Evolutionary conservation across 2,329 filamentous ascomycete genomes (phyloP).

Genomic region (Neurospora sp.): DNA sequence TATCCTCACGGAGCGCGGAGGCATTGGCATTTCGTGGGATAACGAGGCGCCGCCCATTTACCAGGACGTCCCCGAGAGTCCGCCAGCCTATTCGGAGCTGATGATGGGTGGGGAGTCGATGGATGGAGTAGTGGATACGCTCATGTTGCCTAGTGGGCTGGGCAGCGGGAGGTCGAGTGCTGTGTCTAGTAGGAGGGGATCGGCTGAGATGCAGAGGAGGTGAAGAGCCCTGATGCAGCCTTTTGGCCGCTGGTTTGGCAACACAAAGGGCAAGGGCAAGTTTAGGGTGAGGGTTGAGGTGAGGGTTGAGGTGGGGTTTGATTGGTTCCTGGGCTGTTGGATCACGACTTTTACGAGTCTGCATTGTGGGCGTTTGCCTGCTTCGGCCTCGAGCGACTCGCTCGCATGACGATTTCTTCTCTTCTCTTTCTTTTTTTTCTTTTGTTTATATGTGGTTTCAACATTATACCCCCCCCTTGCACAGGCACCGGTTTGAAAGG

Average conservation of each 20-base stretch:
- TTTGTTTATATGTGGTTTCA: background rate
- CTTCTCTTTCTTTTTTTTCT: background rate
- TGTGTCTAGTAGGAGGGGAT: background rate
- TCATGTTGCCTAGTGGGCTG: constrained; percentile 1
- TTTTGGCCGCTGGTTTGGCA: background rate
- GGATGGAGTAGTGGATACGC: constrained; percentile 28
- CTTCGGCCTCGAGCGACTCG: background rate
- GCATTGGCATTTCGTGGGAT: constrained; percentile 91
- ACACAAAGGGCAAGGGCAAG: background rate
- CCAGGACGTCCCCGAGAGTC: constrained; percentile 80
- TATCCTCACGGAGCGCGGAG: constrained; percentile 69
- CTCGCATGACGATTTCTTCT: background rate
- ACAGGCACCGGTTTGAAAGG: background rate
- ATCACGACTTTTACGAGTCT: background rate
- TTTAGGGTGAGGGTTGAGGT: background rate
- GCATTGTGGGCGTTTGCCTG: background rate
- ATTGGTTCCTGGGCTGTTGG: background rate
- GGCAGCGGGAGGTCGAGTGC: background rate
- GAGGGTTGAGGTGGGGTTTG: background rate
- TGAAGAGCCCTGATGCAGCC: constrained; percentile 5
- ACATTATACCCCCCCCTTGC: background rate
- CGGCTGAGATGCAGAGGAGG: constrained; percentile 4
- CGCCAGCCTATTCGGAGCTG: constrained; percentile 54
- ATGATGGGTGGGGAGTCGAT: constrained; percentile 20
- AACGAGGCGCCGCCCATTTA: constrained; percentile 92